A percentile compares a stretch with the other conserved stretches of the same genome.
Evolutionary conservation across 73 alveolate genomes (phyloP).

Genomic region (Paramecium octaurelia): DNA sequence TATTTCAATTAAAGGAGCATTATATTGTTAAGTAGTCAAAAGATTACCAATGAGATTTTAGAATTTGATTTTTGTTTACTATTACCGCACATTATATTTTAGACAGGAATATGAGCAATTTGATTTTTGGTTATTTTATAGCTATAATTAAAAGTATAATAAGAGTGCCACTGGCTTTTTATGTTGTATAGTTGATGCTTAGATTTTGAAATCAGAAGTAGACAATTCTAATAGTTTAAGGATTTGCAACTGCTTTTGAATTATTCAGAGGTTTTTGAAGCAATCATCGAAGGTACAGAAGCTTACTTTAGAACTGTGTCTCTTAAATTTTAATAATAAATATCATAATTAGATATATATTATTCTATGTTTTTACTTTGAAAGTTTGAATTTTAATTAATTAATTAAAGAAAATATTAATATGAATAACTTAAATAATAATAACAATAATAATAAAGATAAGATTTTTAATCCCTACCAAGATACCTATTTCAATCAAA

Average conservation of each 20-base stretch:
- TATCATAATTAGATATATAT: neutral
- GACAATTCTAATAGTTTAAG: slow-evolving; percentile 91
- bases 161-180: slow-evolving; percentile 98
- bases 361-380: neutral
- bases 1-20: slow-evolving; percentile 93
- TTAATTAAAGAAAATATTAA: neutral
- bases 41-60: slow-evolving; percentile 96
- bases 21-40: slow-evolving; percentile 96
- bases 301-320: slow-evolving; percentile 59
- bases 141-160: too few species aligned
- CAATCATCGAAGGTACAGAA: slow-evolving; percentile 84
- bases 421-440: neutral
- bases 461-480: neutral
- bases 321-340: neutral
- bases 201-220: too few species aligned
- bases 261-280: slow-evolving; percentile 92
- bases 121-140: too few species aligned
- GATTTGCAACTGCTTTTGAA: slow-evolving; percentile 94
- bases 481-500: neutral
- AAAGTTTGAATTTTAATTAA: neutral
- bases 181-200: slow-evolving; percentile 82
- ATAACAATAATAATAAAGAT: neutral
- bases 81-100: too few species aligned
- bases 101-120: too few species aligned
- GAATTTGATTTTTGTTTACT: slow-evolving; percentile 89